Evolutionary conservation across 305 asterid species (phyloP), one percentile per base, ranked within the genome.

Genomic region (Ilex paraguariensis): DNA sequence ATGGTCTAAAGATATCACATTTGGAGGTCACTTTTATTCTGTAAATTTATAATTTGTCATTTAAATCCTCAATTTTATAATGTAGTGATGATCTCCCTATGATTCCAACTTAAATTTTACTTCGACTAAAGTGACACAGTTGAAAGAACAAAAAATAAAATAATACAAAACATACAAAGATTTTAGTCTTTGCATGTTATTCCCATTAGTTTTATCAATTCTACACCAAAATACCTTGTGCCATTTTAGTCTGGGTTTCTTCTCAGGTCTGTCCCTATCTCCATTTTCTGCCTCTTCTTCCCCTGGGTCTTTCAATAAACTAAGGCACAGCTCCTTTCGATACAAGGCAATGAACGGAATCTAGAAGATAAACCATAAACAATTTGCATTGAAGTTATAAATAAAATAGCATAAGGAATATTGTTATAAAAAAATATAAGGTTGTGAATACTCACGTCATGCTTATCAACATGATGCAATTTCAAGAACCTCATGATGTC

Each of bases 281-380:
- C 75, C 88, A 53, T 62, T 76, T 60, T 74, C 87, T 21, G 80
- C 61, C 66, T 78, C 89, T 49, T 80, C 75, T 73, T 73, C 82
- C 72, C 72, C 84, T 68, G 87, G 86, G 63, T 87, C 92, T 78
- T 83, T 86, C 14, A 93, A 74, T 52, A 93, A 84, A 82, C 93
- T 87, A 71, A 82, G 71, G 65, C 66, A 57, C 48, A 28, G 46
- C 62, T 57, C 62, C 48, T 57, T 57, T 13, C 62, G 12, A 57
- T 36, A 57, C 45, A 36, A 28, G 13, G 62, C 62, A 57, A 57
- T 57, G n/a, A 57, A 57, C 1, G 62, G 62, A 3, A 54, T 45
- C 62, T 57, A 36, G 30, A 31, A 57, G 8, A 57, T 53, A 21
- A 31, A 57, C 3, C 42, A 57, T 9, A 57, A 53, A 13, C 28